phyloP scores from a whole-genome alignment of 345 rosid species.

The Melaleuca alternifolia region DNA sequence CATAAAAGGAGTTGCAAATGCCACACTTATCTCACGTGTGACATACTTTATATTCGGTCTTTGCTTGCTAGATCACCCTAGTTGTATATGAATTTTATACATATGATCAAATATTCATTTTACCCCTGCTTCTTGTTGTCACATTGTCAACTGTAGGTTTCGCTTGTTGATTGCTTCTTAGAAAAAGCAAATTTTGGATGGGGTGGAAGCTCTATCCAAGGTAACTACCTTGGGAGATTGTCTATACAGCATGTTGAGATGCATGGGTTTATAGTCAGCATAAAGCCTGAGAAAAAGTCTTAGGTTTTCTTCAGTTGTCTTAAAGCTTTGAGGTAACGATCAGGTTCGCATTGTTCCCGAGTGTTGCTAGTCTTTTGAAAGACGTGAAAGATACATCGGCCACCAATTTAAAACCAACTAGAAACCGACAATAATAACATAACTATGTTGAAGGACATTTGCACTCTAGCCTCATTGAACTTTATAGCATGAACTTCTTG shows the following conservation, averaged over 20 bases:
- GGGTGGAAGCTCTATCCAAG: slow-evolving; percentile 66
- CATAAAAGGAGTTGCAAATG: slow-evolving; percentile 88
- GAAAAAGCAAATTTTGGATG: slow-evolving; percentile 80
- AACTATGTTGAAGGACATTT: neutral
- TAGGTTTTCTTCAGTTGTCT: slow-evolving; percentile 86
- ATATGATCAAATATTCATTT: neutral
- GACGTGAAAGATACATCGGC: neutral
- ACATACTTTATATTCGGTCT: slow-evolving; percentile 86
- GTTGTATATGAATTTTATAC: slow-evolving; percentile 11
- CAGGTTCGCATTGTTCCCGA: slow-evolving; percentile 45
- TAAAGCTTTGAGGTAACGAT: slow-evolving; percentile 93
- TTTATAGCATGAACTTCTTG: neutral
- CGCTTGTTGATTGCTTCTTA: slow-evolving; percentile 72
- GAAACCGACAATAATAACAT: neutral
- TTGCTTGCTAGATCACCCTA: slow-evolving; percentile 92
- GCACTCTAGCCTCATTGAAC: neutral
- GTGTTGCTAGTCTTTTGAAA: neutral
- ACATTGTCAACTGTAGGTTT: slow-evolving; percentile 35
- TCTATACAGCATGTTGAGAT: slow-evolving; percentile 57
- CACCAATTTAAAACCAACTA: neutral
- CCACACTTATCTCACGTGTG: slow-evolving; percentile 99
- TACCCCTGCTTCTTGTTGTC: neutral
- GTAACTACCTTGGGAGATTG: slow-evolving; percentile 93
- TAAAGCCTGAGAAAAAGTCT: slow-evolving; percentile 87
- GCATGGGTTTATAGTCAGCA: slow-evolving; percentile 78